Evolutionary conservation across 2,329 filamentous ascomycete genomes (phyloP).

Genomic region (Aspergillus ochraceoroseus): DNA sequence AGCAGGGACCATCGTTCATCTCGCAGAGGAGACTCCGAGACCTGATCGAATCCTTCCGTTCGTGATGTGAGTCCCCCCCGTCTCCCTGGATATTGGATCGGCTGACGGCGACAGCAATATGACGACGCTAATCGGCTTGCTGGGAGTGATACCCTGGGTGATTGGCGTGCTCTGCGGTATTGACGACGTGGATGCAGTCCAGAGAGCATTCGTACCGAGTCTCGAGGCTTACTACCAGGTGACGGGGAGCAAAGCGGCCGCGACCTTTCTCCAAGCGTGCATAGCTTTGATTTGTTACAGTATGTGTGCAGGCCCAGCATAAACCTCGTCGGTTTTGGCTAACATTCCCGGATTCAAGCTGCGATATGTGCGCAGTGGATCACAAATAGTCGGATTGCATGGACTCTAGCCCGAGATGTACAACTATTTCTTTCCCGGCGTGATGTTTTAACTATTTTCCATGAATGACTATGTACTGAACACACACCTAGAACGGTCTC

Average conservation of each 20-base stretch:
- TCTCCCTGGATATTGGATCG: not conserved
- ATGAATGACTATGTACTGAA: not conserved
- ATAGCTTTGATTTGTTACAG: conserved; percentile 18
- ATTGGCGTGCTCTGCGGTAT: conserved; percentile 26
- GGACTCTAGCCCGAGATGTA: conserved; percentile 17
- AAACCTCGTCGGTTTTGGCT: too few relatives aligned
- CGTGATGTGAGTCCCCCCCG: conserved; percentile 14
- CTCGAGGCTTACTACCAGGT: conserved; percentile 22
- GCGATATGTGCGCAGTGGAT: conserved; percentile 18
- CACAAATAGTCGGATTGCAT: conserved; percentile 14
- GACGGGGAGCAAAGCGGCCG: conserved; percentile 23
- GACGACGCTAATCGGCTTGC: conserved; percentile 27
- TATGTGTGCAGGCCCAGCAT: too few relatives aligned
- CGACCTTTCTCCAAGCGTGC: conserved; percentile 16
- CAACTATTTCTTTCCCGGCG: not conserved
- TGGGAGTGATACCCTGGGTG: conserved; percentile 28
- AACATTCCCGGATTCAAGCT: conserved; percentile 18
- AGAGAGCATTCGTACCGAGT: conserved; percentile 14
- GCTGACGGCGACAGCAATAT: conserved; percentile 20
- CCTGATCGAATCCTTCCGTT: conserved; percentile 18
- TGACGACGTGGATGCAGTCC: conserved; percentile 28
- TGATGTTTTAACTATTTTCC: not conserved
- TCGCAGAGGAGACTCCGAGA: conserved; percentile 18
- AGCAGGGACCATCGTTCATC: conserved; percentile 15
- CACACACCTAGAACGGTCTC: conserved; percentile 3